phyloP scores from a whole-genome alignment of 441 rosid species.

The Syzygium syzygioides region DNA sequence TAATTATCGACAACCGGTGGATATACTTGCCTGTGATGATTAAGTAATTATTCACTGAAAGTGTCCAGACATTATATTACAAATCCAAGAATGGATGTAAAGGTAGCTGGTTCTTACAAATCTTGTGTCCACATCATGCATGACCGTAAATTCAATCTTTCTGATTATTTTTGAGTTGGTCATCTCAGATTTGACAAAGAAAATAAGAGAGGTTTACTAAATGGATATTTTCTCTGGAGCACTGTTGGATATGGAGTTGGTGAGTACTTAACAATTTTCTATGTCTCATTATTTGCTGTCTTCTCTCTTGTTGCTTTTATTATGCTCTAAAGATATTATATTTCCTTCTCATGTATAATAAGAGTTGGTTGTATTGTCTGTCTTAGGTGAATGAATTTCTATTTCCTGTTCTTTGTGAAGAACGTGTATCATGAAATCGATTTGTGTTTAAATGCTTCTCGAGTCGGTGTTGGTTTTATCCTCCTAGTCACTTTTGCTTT shows the following conservation, averaged over 20 bases:
- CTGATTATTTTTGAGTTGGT: neutral
- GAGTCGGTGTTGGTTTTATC: neutral
- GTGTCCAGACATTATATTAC: neutral
- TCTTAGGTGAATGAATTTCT: neutral
- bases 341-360: neutral
- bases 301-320: neutral
- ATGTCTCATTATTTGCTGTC: neutral
- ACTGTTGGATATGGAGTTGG: constrained; percentile 20
- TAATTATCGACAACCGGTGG: neutral
- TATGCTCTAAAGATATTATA: neutral
- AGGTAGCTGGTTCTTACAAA: neutral
- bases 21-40: neutral
- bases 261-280: neutral
- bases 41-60: neutral
- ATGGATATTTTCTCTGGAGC: constrained; percentile 19
- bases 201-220: constrained; percentile 8
- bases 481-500: neutral
- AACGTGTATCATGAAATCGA: neutral
- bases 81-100: neutral
- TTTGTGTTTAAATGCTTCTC: neutral
- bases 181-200: constrained; percentile 18
- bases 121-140: neutral
- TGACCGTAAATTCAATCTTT: neutral
- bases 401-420: neutral
- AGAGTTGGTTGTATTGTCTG: neutral